phyloP scores from a whole-genome alignment of 2,329 filamentous ascomycete species.

The Venturia oleaginea region DNA sequence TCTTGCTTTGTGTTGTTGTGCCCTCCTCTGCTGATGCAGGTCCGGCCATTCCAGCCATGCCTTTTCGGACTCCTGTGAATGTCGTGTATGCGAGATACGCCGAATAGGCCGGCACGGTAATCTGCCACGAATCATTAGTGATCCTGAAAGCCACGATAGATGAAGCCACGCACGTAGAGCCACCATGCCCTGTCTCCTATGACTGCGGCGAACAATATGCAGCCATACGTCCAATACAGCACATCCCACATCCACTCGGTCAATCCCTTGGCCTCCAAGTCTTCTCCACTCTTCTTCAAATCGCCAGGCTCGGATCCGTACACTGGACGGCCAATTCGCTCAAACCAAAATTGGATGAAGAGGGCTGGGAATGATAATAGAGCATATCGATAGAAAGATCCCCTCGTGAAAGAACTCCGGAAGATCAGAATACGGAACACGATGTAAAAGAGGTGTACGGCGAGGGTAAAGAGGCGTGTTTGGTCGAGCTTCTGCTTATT shows the following conservation, averaged over 20 bases:
- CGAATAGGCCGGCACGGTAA: conserved; percentile 38
- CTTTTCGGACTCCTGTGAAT: conserved; percentile 35
- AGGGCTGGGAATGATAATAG: conserved; percentile 66
- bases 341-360: conserved; percentile 75
- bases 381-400: conserved; percentile 54
- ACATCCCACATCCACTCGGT: conserved; percentile 99
- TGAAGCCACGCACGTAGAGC: conserved; percentile 38
- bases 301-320: conserved; percentile 46
- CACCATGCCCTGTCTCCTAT: conserved; percentile 76
- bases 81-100: conserved; percentile 37
- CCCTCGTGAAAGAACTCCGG: conserved; percentile 47
- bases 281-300: conserved; percentile 73
- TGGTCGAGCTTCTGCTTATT: conserved; percentile 70
- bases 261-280: conserved; percentile 76
- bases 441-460: conserved; percentile 67
- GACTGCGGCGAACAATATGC: conserved; percentile 59
- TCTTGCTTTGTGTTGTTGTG: conserved; percentile 30
- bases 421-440: conserved; percentile 57
- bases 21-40: conserved; percentile 9
- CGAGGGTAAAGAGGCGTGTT: conserved; percentile 67
- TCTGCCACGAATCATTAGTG: conserved; percentile 16
- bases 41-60: conserved; percentile 32
- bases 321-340: conserved; percentile 71
- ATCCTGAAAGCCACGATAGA: neutral
- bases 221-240: conserved; percentile 86